phyloP scores from a whole-genome alignment of 1,284 basidiomycete species.

The Leccinum griseonigrum region DNA sequence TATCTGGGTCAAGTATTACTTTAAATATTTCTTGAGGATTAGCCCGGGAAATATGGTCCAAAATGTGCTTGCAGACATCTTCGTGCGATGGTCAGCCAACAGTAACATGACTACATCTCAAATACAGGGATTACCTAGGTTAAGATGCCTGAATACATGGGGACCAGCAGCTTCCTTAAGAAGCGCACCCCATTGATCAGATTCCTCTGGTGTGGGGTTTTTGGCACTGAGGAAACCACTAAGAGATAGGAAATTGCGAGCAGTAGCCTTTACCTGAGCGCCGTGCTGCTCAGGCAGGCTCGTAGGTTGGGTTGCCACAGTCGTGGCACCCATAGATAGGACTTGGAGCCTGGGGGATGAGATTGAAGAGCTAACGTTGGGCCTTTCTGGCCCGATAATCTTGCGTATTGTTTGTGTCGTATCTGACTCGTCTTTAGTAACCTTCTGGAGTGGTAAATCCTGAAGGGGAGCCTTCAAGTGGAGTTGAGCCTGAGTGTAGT shows the following conservation, averaged over 20 bases:
- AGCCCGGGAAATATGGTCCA: neutral
- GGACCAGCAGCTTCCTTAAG: neutral
- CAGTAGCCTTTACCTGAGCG: neutral
- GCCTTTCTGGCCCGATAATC: neutral
- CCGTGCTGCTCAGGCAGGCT: neutral
- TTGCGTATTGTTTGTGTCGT: neutral
- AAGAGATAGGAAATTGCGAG: neutral
- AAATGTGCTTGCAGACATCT: neutral
- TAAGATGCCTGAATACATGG: neutral
- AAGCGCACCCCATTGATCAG: neutral
- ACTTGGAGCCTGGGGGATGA: neutral
- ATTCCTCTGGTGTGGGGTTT: neutral
- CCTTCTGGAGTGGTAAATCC: neutral
- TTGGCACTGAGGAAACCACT: neutral
- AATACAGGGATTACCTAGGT: neutral
- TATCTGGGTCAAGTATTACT: neutral
- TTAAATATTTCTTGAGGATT: neutral
- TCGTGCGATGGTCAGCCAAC: neutral
- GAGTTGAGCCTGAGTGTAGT: neutral
- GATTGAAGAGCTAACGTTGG: neutral
- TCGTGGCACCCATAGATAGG: neutral
- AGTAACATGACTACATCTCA: neutral
- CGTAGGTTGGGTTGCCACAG: neutral
- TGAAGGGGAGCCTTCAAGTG: neutral
- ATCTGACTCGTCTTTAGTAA: neutral